Evolutionary conservation across 768 basidiomycete genomes (phyloP), one percentile per base, ranked within the genome.

Genomic region (Phanerochaete sordida): DNA sequence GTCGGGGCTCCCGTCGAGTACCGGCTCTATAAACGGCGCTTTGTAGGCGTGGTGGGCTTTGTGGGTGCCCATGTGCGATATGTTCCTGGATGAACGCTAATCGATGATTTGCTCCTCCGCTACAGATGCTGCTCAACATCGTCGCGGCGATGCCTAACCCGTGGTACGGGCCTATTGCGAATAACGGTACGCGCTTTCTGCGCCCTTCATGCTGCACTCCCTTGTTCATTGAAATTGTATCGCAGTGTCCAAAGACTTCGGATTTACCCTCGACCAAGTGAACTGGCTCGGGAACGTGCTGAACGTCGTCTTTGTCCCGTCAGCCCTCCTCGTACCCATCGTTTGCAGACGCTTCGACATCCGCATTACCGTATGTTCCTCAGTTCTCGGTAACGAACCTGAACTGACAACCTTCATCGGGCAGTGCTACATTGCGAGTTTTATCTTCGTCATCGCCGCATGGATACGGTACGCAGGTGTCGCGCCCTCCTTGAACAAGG

Each of bases 141-240:
- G 79, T 85, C 13, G 75, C 80, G 1, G 89, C 82, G 4, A 84
- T 90, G 85, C 74, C 80, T 5, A 85, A 84, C 82, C 81, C 88
- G 2, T 94, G 90, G 91, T 94, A 93, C 66, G 91, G 91, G 2
- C 89, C 92, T 2, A 93, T 95, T 56, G 76, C 91, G 0, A 85
- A 84, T 44, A 70, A 85, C 65, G 77, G 91, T 91, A 50, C 45
- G 77, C 8, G 23, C 21, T 19, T 62, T 15, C 12, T n/a, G n/a
- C n/a, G n/a, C n/a, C n/a, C n/a, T n/a, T n/a, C n/a, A n/a, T n/a
- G n/a, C n/a, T n/a, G n/a, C n/a, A n/a, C n/a, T n/a, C n/a, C n/a
- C n/a, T n/a, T n/a, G n/a, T n/a, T n/a, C n/a, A n/a, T n/a, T n/a
- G n/a, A n/a, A n/a, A n/a, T n/a, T n/a, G n/a, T n/a, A 6, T 43